phyloP scores from a whole-genome alignment of 192 early-diverging fungal genomes.

The Chytriomyces sp. region DNA sequence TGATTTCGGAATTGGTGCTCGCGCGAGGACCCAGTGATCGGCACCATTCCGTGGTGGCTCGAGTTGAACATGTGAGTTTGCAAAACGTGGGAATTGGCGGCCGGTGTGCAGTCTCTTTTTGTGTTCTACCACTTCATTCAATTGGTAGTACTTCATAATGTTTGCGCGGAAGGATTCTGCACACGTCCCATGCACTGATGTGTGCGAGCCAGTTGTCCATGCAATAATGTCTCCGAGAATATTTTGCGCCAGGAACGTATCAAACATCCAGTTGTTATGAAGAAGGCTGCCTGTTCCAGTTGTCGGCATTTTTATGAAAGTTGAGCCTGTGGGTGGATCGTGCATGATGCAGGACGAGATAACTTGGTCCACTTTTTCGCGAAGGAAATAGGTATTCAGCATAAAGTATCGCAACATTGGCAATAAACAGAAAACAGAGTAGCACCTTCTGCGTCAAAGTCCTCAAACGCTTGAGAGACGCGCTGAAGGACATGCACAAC shows the following conservation, averaged over 20 bases:
- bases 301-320: neutral
- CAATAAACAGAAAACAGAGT: no score
- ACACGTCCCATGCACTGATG: no score
- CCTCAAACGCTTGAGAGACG: no score
- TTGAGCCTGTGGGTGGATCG: conserved; percentile 26
- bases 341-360: neutral
- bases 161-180: neutral
- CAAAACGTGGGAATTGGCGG: no score
- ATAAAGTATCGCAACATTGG: no score
- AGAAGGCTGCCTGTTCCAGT: neutral
- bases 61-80: no score
- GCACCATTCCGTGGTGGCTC: no score
- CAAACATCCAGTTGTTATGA: neutral
- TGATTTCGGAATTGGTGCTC: conserved; percentile 10
- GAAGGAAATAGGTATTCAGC: no score
- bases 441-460: no score
- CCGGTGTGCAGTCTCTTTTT: neutral
- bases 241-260: neutral
- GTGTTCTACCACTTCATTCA: neutral
- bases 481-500: no score
- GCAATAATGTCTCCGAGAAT: conserved; percentile 5
- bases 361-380: conserved; percentile 13
- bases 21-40: conserved; percentile 1
- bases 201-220: conserved; percentile 5
- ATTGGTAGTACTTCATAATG: conserved; percentile 25